Evolutionary conservation across 1,284 basidiomycete genomes (phyloP).

Genomic region (Rhodotorula glutinis): DNA sequence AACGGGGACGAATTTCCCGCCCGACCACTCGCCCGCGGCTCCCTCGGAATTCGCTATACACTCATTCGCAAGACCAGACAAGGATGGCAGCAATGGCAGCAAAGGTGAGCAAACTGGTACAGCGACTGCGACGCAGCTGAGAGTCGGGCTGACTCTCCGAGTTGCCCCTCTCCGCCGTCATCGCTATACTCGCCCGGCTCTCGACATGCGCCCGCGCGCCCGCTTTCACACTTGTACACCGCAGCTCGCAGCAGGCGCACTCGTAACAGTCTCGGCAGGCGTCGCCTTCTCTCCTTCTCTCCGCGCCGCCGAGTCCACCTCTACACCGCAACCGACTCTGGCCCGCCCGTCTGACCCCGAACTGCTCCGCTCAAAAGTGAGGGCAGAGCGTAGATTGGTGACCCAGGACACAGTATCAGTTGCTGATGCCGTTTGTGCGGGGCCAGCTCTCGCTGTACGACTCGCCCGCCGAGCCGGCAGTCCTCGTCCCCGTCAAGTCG

Average conservation of each 20-base stretch:
- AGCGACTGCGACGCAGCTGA: no score
- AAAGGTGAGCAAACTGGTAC: no score
- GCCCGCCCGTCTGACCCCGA: constrained; percentile 9
- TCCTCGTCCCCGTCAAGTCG: constrained; percentile 66
- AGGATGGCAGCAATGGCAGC: no score
- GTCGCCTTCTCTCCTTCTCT: not conserved
- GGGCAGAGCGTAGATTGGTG: no score
- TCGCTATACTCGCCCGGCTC: not conserved
- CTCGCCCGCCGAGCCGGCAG: constrained; percentile 53
- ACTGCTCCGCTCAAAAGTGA: constrained; percentile 1
- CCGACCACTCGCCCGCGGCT: no score
- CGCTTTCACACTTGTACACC: no score
- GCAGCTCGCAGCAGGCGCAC: constrained; percentile 1
- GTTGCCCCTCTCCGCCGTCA: not conserved
- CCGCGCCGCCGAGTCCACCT: not conserved
- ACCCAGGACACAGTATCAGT: no score
- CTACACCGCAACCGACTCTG: not conserved
- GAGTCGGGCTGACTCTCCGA: no score
- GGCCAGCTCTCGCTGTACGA: constrained; percentile 78
- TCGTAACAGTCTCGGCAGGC: not conserved
- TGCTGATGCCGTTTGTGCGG: no score
- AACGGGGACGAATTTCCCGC: not conserved
- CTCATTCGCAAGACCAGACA: no score
- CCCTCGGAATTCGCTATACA: no score
- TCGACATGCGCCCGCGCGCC: not conserved